Base-by-base conservation (phyloP, 2,329 filamentous ascomycete genomes). In the Apiospora koreana region DNA sequence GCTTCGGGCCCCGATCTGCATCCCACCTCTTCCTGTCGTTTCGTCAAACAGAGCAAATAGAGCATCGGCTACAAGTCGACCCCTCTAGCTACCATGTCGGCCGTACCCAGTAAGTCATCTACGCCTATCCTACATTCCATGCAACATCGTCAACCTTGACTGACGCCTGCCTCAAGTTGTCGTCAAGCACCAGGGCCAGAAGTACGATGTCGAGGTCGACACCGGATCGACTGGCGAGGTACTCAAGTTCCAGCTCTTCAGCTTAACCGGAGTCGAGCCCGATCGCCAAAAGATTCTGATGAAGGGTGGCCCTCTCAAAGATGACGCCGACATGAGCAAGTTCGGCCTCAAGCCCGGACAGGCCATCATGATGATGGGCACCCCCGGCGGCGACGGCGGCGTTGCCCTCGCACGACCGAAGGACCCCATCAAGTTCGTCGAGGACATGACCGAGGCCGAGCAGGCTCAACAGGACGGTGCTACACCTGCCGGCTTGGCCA, bases 401-500 rank as follows among this genome's bases (percentile, higher is more conserved):
- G 82, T 84, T 21, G 86, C 82, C 25, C 85, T 93, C 41, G 85
- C 91, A 71, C 90, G 92, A 68, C 96, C 96, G 42, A 93, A 92
- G 79, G 92, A 97, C 78, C 87, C 89, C 75, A 87, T 95, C 78
- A 96, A 93, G 81, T 99, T 99, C 77, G 83, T 97, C 73, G 96
- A 99, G 82, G 96, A 99, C 80, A 98, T 99, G 95, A 97, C 94
- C 35, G 95, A 97, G 80, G 95, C 94, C 41, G 95, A 98, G 81
- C 89, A 91, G 68, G 95, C 96, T 28, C 91, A 91, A 80, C 89
- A 92, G 79, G 92, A 92, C 71, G 94, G 94, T 71, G 95, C 95
- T 65, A 95, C 88, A 64, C 96, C 97, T 1, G 93, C 95, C 70
- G 96, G 96, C 65, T 85, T 99, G 72, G 88, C 93, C 80, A 99